Evolutionary conservation across 495 filamentous ascomycete genomes (phyloP).

Genomic region (Bathelium albidoporum): DNA sequence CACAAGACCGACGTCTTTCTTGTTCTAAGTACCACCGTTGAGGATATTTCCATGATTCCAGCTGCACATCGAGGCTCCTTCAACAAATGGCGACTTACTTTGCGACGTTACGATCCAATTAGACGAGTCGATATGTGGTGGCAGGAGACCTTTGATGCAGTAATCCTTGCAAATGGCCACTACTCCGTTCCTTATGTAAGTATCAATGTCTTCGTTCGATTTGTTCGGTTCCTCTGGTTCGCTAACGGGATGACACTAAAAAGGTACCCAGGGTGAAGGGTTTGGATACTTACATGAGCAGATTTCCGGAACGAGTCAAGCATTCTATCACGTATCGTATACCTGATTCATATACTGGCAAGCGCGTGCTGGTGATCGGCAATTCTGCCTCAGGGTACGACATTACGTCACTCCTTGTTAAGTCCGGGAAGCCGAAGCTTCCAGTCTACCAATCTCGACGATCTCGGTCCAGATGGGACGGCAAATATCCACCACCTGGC

Average conservation of each 20-base stretch:
- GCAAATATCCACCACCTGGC: conserved; percentile 29
- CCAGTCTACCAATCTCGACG: conserved; percentile 40
- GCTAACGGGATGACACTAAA: not conserved
- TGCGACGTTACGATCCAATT: conserved; percentile 33
- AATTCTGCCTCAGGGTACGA: conserved; percentile 45
- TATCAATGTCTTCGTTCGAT: not conserved
- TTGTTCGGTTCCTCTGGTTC: not conserved
- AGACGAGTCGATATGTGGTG: conserved; percentile 39
- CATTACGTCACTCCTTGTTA: conserved; percentile 31
- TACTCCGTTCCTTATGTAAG: conserved; percentile 42
- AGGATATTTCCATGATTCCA: conserved; percentile 33
- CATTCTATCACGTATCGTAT: conserved; percentile 42
- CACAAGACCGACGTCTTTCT: conserved; percentile 33
- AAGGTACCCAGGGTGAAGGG: conserved; percentile 37
- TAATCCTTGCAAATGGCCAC: conserved; percentile 41
- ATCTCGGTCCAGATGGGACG: conserved; percentile 38
- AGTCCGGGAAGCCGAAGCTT: conserved; percentile 20
- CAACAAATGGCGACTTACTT: conserved; percentile 36
- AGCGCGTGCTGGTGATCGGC: conserved; percentile 37
- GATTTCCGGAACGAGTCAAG: conserved; percentile 31
- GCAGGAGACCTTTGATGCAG: conserved; percentile 40
- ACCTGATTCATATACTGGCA: conserved; percentile 23
- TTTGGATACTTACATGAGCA: conserved; percentile 30
- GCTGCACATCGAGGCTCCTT: not conserved
- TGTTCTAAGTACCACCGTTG: conserved; percentile 39